Evolutionary conservation across 306 rosid genomes (phyloP).

Genomic region (Vigna nakashimae): DNA sequence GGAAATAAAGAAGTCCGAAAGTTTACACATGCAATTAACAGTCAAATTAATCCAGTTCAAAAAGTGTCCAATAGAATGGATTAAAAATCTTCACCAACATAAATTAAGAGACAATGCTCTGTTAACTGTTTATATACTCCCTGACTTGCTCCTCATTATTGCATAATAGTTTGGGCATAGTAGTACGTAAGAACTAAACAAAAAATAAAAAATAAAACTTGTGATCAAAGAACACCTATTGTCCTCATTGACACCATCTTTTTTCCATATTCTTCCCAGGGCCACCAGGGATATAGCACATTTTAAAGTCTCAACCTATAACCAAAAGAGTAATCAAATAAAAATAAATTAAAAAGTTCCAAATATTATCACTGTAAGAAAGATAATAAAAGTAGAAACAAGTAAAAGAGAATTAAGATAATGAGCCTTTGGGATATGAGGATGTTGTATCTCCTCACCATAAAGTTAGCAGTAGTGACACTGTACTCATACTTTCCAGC

Average conservation of each 20-base stretch:
- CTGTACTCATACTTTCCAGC: conserved; percentile 97
- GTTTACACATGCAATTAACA: conserved; percentile 19
- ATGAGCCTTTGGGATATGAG: conserved; percentile 3
- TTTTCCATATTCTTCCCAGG: conserved; percentile 71
- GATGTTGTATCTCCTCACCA: conserved; percentile 55
- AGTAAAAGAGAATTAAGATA: conserved; percentile 18
- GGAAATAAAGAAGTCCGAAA: conserved; percentile 24
- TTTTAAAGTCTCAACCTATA: conserved; percentile 88
- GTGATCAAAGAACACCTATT: conserved; percentile 60
- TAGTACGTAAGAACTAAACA: not conserved
- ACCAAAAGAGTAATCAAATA: conserved; percentile 37
- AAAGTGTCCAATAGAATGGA: conserved; percentile 23
- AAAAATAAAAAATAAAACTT: not conserved
- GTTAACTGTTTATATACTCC: not conserved
- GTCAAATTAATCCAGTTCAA: conserved; percentile 16
- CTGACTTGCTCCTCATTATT: conserved; percentile 32
- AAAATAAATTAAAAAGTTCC: conserved; percentile 19
- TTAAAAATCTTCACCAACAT: conserved; percentile 21
- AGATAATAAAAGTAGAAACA: conserved; percentile 23
- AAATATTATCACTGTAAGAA: conserved; percentile 17
- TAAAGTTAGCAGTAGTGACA: conserved; percentile 93
- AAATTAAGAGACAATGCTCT: conserved; percentile 7
- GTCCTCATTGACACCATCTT: conserved; percentile 87
- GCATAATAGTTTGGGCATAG: not conserved
- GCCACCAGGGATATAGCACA: conserved; percentile 84